Evolutionary conservation across 2,329 filamentous ascomycete genomes (phyloP).

Genomic region (Arthrobotrys conoides): DNA sequence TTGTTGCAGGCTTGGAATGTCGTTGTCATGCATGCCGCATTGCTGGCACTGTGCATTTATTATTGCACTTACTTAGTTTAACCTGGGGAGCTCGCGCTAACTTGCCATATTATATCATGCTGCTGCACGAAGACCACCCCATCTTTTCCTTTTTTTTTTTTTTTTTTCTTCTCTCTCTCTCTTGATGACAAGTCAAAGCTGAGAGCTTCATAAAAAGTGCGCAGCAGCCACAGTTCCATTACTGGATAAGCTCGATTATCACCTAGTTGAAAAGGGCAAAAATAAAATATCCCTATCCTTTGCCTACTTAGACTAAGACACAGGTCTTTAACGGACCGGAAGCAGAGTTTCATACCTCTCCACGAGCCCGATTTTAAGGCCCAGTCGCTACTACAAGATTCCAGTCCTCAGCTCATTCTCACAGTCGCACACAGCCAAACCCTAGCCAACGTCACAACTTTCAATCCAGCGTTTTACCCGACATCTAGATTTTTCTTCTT

Average conservation of each 20-base stretch:
- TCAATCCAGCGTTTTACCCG: conserved; percentile 3
- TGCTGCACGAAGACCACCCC: conserved; percentile 45
- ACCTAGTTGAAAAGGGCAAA: conserved; percentile 37
- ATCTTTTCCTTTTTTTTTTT: conserved; percentile 30
- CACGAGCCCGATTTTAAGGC: conserved; percentile 10
- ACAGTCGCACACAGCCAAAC: conserved; percentile 12
- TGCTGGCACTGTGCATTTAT: conserved; percentile 45
- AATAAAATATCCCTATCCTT: conserved; percentile 35
- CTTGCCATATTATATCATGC: conserved; percentile 45
- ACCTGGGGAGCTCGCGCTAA: conserved; percentile 57
- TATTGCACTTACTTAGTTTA: conserved; percentile 43
- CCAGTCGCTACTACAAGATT: conserved; percentile 24
- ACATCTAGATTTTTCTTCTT: conserved; percentile 8
- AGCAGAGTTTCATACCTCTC: conserved; percentile 33
- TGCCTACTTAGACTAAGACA: conserved; percentile 37
- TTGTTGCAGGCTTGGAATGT: conserved; percentile 44
- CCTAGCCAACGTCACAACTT: conserved; percentile 10
- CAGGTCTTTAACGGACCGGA: conserved; percentile 17
- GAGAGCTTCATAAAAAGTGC: conserved; percentile 18
- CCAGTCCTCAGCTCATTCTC: conserved; percentile 16
- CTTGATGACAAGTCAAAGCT: conserved; percentile 21
- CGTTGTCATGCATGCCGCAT: conserved; percentile 54
- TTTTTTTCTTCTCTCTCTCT: conserved; percentile 8
- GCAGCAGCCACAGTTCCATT: conserved; percentile 44
- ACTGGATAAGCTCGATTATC: conserved; percentile 36